phyloP scores from a whole-genome alignment of 2,329 filamentous ascomycete species.

The Ambrosiella xylebori region DNA sequence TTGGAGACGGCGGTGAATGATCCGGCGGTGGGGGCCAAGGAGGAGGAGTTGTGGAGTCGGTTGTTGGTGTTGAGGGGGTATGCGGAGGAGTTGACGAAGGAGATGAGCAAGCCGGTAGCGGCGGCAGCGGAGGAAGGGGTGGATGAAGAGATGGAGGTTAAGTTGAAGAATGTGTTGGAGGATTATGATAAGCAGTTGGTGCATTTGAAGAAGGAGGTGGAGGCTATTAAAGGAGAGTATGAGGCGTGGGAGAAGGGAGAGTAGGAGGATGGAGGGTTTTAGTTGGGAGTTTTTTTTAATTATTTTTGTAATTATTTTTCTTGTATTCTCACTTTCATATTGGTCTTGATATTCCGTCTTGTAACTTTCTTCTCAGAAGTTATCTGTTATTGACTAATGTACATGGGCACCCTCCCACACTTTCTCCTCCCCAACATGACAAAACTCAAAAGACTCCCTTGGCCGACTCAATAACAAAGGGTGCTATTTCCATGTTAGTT shows the following conservation, averaged over 20 bases:
- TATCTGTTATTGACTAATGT: not conserved
- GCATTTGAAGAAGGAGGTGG: constrained; percentile 57
- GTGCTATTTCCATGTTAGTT: constrained; percentile 26
- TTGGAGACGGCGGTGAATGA: constrained; percentile 57
- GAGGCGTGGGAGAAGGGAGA: constrained; percentile 34
- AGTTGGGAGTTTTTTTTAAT: not conserved
- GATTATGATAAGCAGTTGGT: constrained; percentile 68
- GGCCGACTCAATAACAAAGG: constrained; percentile 39
- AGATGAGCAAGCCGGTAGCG: constrained; percentile 50
- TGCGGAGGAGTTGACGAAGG: constrained; percentile 52
- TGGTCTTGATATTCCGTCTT: not conserved
- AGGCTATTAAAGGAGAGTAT: constrained; percentile 42
- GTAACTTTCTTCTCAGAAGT: not conserved
- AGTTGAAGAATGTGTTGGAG: constrained; percentile 62
- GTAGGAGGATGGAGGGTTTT: not conserved
- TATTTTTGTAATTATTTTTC: not conserved
- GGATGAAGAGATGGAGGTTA: constrained; percentile 51
- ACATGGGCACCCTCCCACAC: not conserved
- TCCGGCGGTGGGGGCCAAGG: constrained; percentile 54
- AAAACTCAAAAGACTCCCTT: constrained; percentile 26
- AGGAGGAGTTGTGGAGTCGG: constrained; percentile 74
- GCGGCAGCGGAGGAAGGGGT: constrained; percentile 37
- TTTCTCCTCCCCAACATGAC: not conserved
- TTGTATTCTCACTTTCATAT: not conserved
- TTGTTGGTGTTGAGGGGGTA: constrained; percentile 60